Base-by-base conservation (phyloP, 805 yeast species). In the Ogataea nonfermentans region DNA sequence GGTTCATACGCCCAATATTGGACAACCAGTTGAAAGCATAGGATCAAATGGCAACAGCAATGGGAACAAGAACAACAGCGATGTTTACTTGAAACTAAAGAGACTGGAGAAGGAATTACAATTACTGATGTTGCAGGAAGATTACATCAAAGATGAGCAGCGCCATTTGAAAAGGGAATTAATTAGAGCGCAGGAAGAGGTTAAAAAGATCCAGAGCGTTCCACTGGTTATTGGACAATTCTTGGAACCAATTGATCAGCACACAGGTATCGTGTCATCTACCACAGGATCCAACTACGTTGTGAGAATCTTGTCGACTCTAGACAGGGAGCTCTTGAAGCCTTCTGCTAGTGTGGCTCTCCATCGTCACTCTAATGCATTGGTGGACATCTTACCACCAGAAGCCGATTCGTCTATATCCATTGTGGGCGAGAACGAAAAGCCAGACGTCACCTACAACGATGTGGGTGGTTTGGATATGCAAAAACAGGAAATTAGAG, bases 391-490 rank as follows among this genome's bases (percentile, higher is more conserved):
- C 41, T 70, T 93, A 57, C 99, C 99, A 19, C 99, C 99, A 20
- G 99, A 93, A 71, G 97, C 98, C 0, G 99, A 93, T 59, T 89
- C 97, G 2, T 82, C 93, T 25, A 93, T 93, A 51, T 82, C 99
- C 24, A 89, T 95, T 62, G 84, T 93, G 55, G 95, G 96, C 23
- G 95, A 91, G 29, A 85, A 87, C 55, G 96, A 95, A 66, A 86
- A 84, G 59, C 95, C 95, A 16, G 90, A 84, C 57, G 93, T 85
- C 27, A 81, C 96, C 2, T 93, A 93, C 57, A 95, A 96, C 24
- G 99, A 93, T 63, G 97, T 93, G 41, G 99, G 99, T 66, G 99
- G 99, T 28, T 73, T 93, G 61, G 99, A 93, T 64, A 89, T 93
- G 95, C 99, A 93, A 66, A 95, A 93, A 57, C 99, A 95, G 66